Base-by-base conservation (phyloP, 176 grass and related monocot species). In the Pharus latifolius region DNA sequence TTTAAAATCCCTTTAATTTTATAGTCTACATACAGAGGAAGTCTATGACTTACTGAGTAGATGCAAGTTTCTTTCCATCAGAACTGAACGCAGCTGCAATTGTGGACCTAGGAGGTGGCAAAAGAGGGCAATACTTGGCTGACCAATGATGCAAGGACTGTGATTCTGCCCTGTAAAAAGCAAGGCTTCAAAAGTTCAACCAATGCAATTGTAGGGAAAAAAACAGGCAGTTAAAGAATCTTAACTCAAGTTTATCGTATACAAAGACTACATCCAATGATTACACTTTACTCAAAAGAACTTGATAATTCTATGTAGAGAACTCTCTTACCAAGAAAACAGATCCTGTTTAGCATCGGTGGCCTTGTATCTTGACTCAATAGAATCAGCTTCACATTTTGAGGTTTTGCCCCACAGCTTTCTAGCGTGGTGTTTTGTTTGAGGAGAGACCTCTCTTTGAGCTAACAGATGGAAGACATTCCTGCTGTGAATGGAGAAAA, bases 21-120 rank as follows among this genome's bases (percentile, higher is more conserved):
- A n/a, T 32, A 63, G 24, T 57, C n/a, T 35, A 40, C 75, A 68
- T 56, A 64, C 63, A 56, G 47, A 63, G 24, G 44, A 48, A 53
- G 47, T 43, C 46, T 56, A 63, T 83, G 33, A 73, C 87, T 76
- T 91, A 99, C 95, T 99, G 95, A 6, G 95, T 99, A 16, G 95
- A 99, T 56, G 95, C 95, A 81, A 99, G 87, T 24, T 84, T 91
- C 86, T 88, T 91, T 41, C 95, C 95, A 79, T 99, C 89, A 2
- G 95, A 82, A 75, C 95, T 99, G 80, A 94, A 99, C 60, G 95
- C 95, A 78, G 95, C 95, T 76, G 95, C 95, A 75, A 99, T 99
- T 49, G 95, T 99, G 65, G 90, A 99, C 82, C 95, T 88, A 50
- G 95, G 95, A 58, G 95, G 84, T 38, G 95, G 95, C 54, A 79